Evolutionary conservation across 148 eudicot genomes (phyloP), one percentile per base, ranked within the genome.

Genomic region (Persicaria maculosa): DNA sequence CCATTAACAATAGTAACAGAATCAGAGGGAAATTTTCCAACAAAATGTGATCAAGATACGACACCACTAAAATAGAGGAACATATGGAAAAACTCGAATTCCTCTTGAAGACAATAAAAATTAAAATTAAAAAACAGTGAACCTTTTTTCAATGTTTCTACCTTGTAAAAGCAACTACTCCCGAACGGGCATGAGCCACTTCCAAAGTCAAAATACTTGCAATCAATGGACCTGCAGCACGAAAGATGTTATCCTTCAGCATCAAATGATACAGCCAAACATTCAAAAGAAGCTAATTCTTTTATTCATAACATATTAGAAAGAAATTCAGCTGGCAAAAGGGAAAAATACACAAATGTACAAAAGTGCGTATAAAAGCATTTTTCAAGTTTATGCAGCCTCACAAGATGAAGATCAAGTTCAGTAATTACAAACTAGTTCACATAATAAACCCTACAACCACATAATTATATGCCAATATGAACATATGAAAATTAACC

Each of bases 111-210:
- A 46, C 17, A 65, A 43, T 65, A 31, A 22, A 31, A 31, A 31
- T 31, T 31, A 31, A 31, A 31, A 31, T 31, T 40, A 65, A n/a
- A 12, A 64, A 45, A 4, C 44, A 65, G 70, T 43, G 70, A 65
- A 15, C 17, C 17, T 6, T 43, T 1, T 40, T 40, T 71, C 22
- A 31, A 31, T 31, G 40, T 31, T 31, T 31, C 6, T 48, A 71
- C 73, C 73, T 71, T 71, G 40, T 71, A 71, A 48, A 71, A 71
- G 54, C 73, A 71, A 47, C 73, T 71, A 47, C 15, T 45, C 40
- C 73, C 73, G 16, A 71, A 71, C 17, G 73, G 73, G 54, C 73
- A 71, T 46, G 73, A 45, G 54, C 73, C 73, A 71, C 73, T 71
- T 46, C 73, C 73, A 48, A 71, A 71, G 54, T 71, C 73, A n/a